Conservation (phyloP, 1,284 basidiomycete species). For the Cutaneotrichosporon sp. region DNA sequence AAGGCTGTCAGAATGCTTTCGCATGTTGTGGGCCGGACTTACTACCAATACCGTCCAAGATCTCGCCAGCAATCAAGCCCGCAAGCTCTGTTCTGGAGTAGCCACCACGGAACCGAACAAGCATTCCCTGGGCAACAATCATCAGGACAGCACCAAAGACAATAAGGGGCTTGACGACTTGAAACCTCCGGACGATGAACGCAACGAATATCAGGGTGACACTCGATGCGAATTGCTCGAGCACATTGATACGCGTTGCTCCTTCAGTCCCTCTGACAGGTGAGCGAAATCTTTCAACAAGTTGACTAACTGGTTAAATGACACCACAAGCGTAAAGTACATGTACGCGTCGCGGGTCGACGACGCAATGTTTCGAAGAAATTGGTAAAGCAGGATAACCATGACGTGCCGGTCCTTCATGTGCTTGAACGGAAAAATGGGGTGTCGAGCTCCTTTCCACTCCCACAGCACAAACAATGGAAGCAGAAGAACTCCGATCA, state of each 20-base stretch:
- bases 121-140: conserved; percentile 45
- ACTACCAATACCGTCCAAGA: conserved; percentile 48
- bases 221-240: conserved; percentile 48
- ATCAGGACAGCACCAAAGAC: conserved; percentile 34
- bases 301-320: conserved; percentile 38
- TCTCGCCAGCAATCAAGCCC: conserved; percentile 46
- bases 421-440: conserved; percentile 44
- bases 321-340: conserved; percentile 45
- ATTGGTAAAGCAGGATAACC: conserved; percentile 37
- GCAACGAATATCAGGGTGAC: conserved; percentile 42
- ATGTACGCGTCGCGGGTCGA: conserved; percentile 45
- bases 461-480: conserved; percentile 48
- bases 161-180: conserved; percentile 47
- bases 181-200: conserved; percentile 41
- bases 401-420: conserved; percentile 48
- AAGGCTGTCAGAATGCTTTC: not conserved
- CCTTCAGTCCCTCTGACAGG: conserved; percentile 24
- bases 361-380: conserved; percentile 33
- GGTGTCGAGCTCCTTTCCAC: conserved; percentile 37
- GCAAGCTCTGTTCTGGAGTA: conserved; percentile 24
- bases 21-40: conserved; percentile 8
- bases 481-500: conserved; percentile 45
- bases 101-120: conserved; percentile 48
- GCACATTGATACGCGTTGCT: conserved; percentile 45
- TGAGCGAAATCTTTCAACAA: not conserved